A percentile compares a stretch with the other conserved stretches of the same genome.
phyloP scores from a whole-genome alignment of 2,329 filamentous ascomycete genomes.

The Colletotrichum ledebouriae region DNA sequence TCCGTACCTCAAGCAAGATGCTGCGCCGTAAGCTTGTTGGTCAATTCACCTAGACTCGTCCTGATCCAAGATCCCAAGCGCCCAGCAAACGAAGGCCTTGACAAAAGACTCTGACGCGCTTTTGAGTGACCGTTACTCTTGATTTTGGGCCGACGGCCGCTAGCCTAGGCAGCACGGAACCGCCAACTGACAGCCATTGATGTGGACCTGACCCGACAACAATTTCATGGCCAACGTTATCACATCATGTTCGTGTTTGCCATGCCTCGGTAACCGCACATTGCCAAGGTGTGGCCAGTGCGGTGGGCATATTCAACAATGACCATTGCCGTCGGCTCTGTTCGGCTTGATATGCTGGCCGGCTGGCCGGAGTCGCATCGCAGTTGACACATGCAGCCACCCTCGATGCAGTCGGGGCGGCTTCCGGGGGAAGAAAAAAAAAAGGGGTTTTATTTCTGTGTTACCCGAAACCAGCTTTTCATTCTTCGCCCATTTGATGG shows the following conservation, averaged over 20 bases:
- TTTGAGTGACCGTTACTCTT: neutral
- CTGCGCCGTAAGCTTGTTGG: neutral
- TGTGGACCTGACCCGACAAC: neutral
- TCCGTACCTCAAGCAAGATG: neutral
- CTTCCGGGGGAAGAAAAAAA: neutral
- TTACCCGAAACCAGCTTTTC: neutral
- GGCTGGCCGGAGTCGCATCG: conserved; percentile 10
- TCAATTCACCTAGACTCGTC: neutral
- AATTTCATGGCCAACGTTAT: neutral
- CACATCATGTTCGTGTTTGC: conserved; percentile 23
- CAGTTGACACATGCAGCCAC: conserved; percentile 38
- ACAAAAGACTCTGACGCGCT: neutral
- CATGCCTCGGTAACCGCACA: conserved; percentile 1
- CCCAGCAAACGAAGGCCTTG: neutral
- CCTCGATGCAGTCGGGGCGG: conserved; percentile 20
- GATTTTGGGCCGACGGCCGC: conserved; percentile 17
- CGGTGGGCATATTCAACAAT: neutral
- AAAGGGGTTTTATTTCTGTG: neutral
- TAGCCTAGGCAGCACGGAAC: neutral
- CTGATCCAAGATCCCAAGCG: neutral
- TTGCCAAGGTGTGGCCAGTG: neutral
- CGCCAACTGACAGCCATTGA: neutral
- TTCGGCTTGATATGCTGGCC: conserved; percentile 13
- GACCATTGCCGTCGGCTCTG: neutral
- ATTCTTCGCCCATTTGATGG: neutral